phyloP scores from a whole-genome alignment of 2,329 filamentous ascomycete species.

The Ampelomyces quisqualis region DNA sequence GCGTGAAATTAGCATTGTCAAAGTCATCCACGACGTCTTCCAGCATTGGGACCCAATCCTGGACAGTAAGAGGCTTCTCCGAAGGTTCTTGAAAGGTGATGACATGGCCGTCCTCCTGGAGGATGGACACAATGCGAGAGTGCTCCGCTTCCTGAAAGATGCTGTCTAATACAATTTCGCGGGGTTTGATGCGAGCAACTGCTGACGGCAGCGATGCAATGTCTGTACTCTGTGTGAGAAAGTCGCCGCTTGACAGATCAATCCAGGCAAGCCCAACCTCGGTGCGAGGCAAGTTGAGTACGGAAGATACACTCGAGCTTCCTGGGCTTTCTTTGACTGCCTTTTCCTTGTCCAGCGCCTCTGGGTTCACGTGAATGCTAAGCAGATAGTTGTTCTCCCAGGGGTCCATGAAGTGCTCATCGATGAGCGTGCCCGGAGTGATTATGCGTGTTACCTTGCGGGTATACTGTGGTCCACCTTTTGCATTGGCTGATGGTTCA shows the following conservation, averaged over 20 bases:
- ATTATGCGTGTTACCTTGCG: constrained; percentile 83
- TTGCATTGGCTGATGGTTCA: constrained; percentile 66
- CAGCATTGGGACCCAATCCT: constrained; percentile 73
- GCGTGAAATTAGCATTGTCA: constrained; percentile 59
- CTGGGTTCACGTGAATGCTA: constrained; percentile 65
- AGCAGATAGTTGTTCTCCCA: constrained; percentile 92
- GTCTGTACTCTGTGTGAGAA: constrained; percentile 78
- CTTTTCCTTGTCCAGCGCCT: constrained; percentile 24
- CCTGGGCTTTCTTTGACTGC: constrained; percentile 30
- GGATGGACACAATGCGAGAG: constrained; percentile 63
- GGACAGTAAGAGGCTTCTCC: constrained; percentile 50
- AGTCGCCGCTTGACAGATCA: constrained; percentile 91
- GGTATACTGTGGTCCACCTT: constrained; percentile 80
- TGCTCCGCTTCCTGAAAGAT: constrained; percentile 56
- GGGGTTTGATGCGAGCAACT: constrained; percentile 77
- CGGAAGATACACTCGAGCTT: constrained; percentile 32
- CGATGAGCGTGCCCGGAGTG: constrained; percentile 92
- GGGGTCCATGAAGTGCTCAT: constrained; percentile 95
- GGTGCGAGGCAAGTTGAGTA: constrained; percentile 43
- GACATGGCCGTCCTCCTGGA: constrained; percentile 73
- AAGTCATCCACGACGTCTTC: constrained; percentile 67
- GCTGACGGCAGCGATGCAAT: constrained; percentile 73
- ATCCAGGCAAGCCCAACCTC: constrained; percentile 84
- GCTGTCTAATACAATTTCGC: constrained; percentile 76
- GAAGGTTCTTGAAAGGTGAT: constrained; percentile 67